Conservation (phyloP, 805 yeast genomes). For the Suhomyces canberraensis region DNA sequence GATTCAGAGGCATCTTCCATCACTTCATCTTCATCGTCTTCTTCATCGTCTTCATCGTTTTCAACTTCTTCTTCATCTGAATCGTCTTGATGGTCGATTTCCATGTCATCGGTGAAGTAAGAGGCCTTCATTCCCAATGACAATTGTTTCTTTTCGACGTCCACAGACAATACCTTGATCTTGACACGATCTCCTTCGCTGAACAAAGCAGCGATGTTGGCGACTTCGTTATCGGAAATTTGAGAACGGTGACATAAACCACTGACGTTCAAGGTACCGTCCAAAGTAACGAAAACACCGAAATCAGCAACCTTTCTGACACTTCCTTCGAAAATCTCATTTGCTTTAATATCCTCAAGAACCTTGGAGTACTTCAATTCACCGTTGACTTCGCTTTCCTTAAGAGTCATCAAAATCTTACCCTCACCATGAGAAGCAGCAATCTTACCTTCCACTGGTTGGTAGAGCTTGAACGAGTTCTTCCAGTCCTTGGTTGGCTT, state of each 20-base stretch:
- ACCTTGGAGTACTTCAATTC: slow-evolving; percentile 54
- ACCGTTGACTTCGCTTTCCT: slow-evolving; percentile 77
- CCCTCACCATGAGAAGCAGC: slow-evolving; percentile 58
- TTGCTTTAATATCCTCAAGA: slow-evolving; percentile 66
- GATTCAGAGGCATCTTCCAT: slow-evolving; percentile 34
- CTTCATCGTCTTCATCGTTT: slow-evolving; percentile 27
- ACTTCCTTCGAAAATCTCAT: slow-evolving; percentile 72
- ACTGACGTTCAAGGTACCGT: slow-evolving; percentile 67
- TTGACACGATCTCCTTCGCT: slow-evolving; percentile 89
- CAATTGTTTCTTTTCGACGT: slow-evolving; percentile 64
- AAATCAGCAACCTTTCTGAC: slow-evolving; percentile 76
- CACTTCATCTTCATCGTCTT: slow-evolving; percentile 32
- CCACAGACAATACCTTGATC: slow-evolving; percentile 68
- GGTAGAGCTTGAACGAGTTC: slow-evolving; percentile 64
- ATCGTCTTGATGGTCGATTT: slow-evolving; percentile 28
- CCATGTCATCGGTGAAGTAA: slow-evolving; percentile 52
- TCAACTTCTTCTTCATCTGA: slow-evolving; percentile 19
- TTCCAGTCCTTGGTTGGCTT: slow-evolving; percentile 85
- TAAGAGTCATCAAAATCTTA: slow-evolving; percentile 72
- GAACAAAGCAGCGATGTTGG: slow-evolving; percentile 62
- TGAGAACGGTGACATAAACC: slow-evolving; percentile 88
- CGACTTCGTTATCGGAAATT: slow-evolving; percentile 66
- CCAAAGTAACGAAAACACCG: slow-evolving; percentile 86
- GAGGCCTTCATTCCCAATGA: slow-evolving; percentile 95
- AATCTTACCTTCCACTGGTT: slow-evolving; percentile 72